Base-by-base conservation (phyloP, 176 grass and related monocot species). In the Rhipidocladum racemiflorum region DNA sequence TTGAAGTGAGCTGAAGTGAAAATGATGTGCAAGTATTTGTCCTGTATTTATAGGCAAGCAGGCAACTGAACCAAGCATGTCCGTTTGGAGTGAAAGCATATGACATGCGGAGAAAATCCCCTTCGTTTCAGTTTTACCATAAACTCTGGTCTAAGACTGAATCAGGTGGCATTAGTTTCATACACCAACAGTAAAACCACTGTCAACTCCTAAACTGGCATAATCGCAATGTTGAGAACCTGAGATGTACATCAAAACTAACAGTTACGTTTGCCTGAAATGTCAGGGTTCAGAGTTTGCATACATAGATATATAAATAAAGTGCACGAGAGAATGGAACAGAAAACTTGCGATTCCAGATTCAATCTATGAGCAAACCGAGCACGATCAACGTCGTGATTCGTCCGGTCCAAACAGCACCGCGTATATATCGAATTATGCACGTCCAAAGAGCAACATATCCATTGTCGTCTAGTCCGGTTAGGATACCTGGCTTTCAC, bases 401-500 rank as follows among this genome's bases (percentile, higher is more conserved):
- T n/a, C n/a, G n/a, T n/a, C n/a, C n/a, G n/a, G n/a, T n/a, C n/a
- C n/a, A n/a, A n/a, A n/a, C n/a, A n/a, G n/a, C n/a, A n/a, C n/a
- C n/a, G n/a, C n/a, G n/a, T n/a, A n/a, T n/a, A n/a, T n/a, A n/a
- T n/a, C n/a, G n/a, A n/a, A n/a, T 34, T 34, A 34, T 34, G 32
- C 32, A 3, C 32, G 2, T 2, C 2, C 2, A 0, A 34, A 34
- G 4, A 3, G 32, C 0, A 21, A 42, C 46, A 4, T 8, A 74
- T 92, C 90, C 90, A 93, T 94, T 91, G 82, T 98, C 90, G 86
- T 98, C 87, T 84, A 95, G 95, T 89, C 90, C 88, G 82, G 87
- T 95, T 95, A 98, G 92, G 96, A 93, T 95, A 93, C 72, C 88
- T 95, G 90, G 92, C 88, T 95, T 98, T 98, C 90, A 95, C 92